Evolutionary conservation across 331 rosid genomes (phyloP).

Genomic region (Cucumis variabilis): DNA sequence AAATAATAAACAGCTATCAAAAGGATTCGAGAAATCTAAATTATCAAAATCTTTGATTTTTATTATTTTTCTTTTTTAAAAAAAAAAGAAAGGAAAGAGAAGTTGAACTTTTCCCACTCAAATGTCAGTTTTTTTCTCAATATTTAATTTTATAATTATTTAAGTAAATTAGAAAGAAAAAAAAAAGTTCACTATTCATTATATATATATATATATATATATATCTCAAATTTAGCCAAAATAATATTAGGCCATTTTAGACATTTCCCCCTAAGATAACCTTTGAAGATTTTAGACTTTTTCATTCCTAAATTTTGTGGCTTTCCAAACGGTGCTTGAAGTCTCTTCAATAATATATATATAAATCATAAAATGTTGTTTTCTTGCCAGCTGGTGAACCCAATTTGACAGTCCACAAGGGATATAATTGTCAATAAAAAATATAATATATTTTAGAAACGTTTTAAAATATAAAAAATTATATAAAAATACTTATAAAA

Average conservation of each 20-base stretch:
- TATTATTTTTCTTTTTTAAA: neutral
- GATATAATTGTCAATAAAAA: neutral
- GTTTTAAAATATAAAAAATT: too few relatives aligned
- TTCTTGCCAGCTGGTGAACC: constrained; percentile 15
- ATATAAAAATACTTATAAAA: too few relatives aligned
- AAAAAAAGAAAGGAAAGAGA: neutral
- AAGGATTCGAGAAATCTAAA: neutral
- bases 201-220: too few relatives aligned
- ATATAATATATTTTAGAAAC: too few relatives aligned
- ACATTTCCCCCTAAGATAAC: neutral
- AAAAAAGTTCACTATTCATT: neutral
- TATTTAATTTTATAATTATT: neutral
- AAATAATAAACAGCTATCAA: neutral
- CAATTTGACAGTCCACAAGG: neutral
- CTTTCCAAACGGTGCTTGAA: too few relatives aligned
- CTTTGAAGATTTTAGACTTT: neutral
- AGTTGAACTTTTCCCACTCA: neutral
- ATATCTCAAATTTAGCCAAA: neutral
- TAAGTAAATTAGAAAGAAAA: neutral
- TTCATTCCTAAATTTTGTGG: neutral
- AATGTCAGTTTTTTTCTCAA: neutral
- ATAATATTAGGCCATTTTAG: constrained; percentile 1
- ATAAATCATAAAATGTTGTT: neutral
- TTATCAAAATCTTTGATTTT: neutral
- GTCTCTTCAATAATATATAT: neutral